Evolutionary conservation across 306 rosid species (phyloP), one percentile per base, ranked within the genome.

Genomic region (Medicago arabica): DNA sequence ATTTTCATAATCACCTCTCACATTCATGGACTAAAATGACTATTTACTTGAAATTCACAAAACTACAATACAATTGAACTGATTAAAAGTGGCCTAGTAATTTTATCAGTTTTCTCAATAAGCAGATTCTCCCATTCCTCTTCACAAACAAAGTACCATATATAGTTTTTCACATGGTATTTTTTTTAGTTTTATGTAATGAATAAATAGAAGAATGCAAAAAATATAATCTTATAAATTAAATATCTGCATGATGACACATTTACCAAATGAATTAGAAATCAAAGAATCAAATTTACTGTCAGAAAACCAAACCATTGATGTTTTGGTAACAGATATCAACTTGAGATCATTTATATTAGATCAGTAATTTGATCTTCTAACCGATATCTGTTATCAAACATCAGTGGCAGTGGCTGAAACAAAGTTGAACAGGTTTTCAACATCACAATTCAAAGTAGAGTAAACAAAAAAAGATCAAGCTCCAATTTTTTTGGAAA

Each of bases 371-470:
- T 47, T 47, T 1, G 17, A 1, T 49, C 54, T 54, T 54, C 11
- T 0, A 21, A 54, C n/a, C 19, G 36, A 57, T 57, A 57, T 17
- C 17, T 19, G 0, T 21, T 10, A 57, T 8, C 59, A 17, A 17
- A 51, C 58, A 53, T 53, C n/a, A n/a, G n/a, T n/a, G n/a, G n/a
- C 5, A 53, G 19, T 53, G 16, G 12, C 9, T 14, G 3, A 21
- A 21, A 57, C 64, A 4, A 23, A 58, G 64, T 15, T 62, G 23
- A 36, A 34, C 13, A n/a, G 4, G 8, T 63, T 63, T 31, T 63
- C 25, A 59, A 25, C 18, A 15, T 1, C 63, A 12, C 31, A 73
- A 67, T 49, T 73, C 76, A 60, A 82, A 68, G 72, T 19, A 78
- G 68, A 78, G 40, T 17, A 78, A 49, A 50, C 28, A 39, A 77